Base-by-base conservation (phyloP, 805 yeast species). In the Wickerhamiella spandovensis region DNA sequence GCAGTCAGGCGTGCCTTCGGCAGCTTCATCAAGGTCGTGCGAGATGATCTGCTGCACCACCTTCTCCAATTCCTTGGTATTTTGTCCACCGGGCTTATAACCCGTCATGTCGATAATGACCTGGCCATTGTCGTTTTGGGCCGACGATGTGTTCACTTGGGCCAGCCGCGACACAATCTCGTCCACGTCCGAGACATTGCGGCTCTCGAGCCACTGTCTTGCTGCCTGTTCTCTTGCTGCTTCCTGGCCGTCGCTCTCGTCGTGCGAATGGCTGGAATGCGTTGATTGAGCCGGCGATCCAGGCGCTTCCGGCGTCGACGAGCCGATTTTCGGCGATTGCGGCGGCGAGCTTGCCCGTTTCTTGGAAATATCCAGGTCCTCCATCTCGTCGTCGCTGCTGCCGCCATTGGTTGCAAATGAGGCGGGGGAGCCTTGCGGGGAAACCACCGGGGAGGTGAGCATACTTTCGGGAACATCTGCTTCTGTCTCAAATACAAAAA, bases 91-190 rank as follows among this genome's bases (percentile, higher is more conserved):
- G 32, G 95, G 83, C 66, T 89, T 90, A 67, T 92, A 92, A 17
- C 98, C 98, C 58, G 88, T 94, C 81, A 90, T 86, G 67, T 92
- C 98, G 44, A 92, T 69, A 42, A 88, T 76, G 58, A 92, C 73
- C 61, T 88, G 95, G 12, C 98, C 98, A 59, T 86, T 84, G 54
- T 82, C 81, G 54, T 85, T 95, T 37, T 89, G 76, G 56, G 81
- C 85, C 25, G 94, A 81, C 1, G 97, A 96, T 30, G 92, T 88
- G 61, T 88, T 85, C 56, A 78, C 78, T 55, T 76, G 73, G 17
- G 57, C 50, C 30, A 59, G 56, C 43, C 51, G 48, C 35, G 48
- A 25, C 23, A 58, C 53, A 43, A 59, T 53, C 42, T 53, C 52
- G 45, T 59, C 62, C 41, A 59, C 54, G 17, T 37, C 43, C 4